These are phyloP conservation scores for Orbilia javanica DNA, from an alignment of 2,329 filamentous ascomycete species.

Conservation along the genomic window DNA sequence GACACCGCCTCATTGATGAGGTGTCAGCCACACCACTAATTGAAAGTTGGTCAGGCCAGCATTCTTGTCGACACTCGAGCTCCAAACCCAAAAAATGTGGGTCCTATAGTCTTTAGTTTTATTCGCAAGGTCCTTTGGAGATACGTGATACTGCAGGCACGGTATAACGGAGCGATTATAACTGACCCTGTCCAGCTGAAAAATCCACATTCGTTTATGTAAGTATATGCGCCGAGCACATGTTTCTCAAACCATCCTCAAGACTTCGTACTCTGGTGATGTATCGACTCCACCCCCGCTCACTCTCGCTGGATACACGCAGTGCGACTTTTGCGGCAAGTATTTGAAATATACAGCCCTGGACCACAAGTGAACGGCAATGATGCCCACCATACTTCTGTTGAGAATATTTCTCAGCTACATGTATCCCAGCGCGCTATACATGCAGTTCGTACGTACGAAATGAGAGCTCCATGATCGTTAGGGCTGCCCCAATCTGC, in stretches of 20 bases:
- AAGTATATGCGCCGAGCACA: conserved; percentile 25
- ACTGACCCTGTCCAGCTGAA: conserved; percentile 55
- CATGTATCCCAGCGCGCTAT: not conserved
- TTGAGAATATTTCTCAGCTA: not conserved
- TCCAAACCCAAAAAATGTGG: not conserved
- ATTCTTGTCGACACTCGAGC: not conserved
- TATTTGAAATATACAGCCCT: conserved; percentile 28
- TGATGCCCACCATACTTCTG: not conserved
- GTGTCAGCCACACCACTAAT: conserved; percentile 43
- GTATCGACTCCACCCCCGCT: conserved; percentile 2
- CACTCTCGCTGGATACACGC: conserved; percentile 6
- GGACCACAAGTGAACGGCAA: not conserved
- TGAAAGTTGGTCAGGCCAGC: conserved; percentile 13
- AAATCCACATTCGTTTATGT: conserved; percentile 29
- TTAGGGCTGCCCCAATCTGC: not conserved
- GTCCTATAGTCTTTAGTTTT: not conserved
- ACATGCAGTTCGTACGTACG: not conserved
- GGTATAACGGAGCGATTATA: conserved; percentile 26
- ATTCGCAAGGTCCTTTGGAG: not conserved
- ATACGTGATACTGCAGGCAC: conserved; percentile 14
- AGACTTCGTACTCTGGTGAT: conserved; percentile 9
- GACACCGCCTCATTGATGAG: conserved; percentile 51
- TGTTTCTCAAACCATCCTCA: conserved; percentile 25
- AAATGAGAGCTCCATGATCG: conserved; percentile 10
- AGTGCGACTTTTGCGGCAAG: conserved; percentile 16